Evolutionary conservation across 192 early-diverging fungal genomes (phyloP), one percentile per base, ranked within the genome.

Genomic region (Backusella westeae): DNA sequence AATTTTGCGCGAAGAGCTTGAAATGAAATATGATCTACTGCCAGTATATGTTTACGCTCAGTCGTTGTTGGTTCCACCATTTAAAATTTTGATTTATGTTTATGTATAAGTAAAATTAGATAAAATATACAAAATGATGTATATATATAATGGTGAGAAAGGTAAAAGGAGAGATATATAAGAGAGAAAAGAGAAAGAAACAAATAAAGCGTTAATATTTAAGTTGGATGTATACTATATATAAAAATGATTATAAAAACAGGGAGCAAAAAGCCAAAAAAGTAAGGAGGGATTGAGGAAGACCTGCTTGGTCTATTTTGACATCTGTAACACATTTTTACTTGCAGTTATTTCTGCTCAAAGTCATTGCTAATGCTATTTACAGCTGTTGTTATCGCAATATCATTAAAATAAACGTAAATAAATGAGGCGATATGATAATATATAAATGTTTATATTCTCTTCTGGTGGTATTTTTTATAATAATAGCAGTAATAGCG

Each of bases 191-290:
- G 26, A 68, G 35, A 36, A 36, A 68, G 6, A 38, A 68, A 36
- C 10, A 68, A 34, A 68, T 38, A 69, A 69, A n/a, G 39, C 29
- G 68, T 14, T 69, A 34, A 21, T 23, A 23, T 35, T 23, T 53
- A 65, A 39, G 70, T 38, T 56, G 34, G 32, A 80, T 19, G 21
- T 59, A 53, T 53, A 26, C 53, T 59, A 59, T 59, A 59, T 59
- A 59, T 49, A 49, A 49, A 59, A 59, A 59, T 59, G 53, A 12
- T 26, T 23, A 59, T 59, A 59, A 59, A 56, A 59, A 59, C 53
- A 59, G 23, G 53, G 53, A 59, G 53, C 21, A 23, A 59, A 59
- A 59, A 59, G 23, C 21, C 53, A 23, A 59, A 59, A 53, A 59
- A 59, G 23, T 23, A 59, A 59, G 23, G 23, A 59, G 23, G 53